Evolutionary conservation across 768 basidiomycete species (phyloP), one percentile per base, ranked within the genome.

Genomic region (Tephrocybe rancida): DNA sequence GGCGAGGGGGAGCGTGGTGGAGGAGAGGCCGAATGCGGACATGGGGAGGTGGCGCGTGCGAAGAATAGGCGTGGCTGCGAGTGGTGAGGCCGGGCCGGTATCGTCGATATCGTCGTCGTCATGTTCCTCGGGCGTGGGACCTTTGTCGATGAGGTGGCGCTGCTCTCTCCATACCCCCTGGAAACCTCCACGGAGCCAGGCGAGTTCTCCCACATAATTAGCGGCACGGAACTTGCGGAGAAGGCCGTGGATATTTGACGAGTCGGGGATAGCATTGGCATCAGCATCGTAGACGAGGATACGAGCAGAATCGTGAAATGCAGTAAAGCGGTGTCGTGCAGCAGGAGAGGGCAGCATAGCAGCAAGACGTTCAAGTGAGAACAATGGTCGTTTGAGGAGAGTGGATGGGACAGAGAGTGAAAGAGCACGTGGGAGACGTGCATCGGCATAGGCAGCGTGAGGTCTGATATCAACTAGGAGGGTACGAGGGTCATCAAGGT

Each of bases 371-470:
- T 84, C 76, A 8, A 96, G 79, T 24, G 90, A 87, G 73, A 94
- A 96, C 3, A 87, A 78, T 1, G 94, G 94, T 0, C 95, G 86
- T 58, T 93, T 94, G 66, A 98, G 86, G 19, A 98, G 86, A 0
- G 95, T 98, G 2, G 95, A 94, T 1, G 96, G 95, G 5, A 97
- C 90, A 43, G 90, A 91, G 57, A 98, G 82, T 44, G 92, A 92
- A 48, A 97, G 74, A 7, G 94, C 87, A 44, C 70, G 62, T 35
- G 80, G 79, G 26, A 97, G 61, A 45, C 93, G 87, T 21, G 85
- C 84, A 8, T 79, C 64, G 5, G 83, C 70, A 67, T 84, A 88
- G 6, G 87, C 83, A 16, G 87, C 86, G 70, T 91, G 90, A 10
- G 93, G 86, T 0, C 95, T 85, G 49, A 98, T 87, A 73, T 98